phyloP scores from a whole-genome alignment of 345 rosid genomes.

The Litchi chinensis region DNA sequence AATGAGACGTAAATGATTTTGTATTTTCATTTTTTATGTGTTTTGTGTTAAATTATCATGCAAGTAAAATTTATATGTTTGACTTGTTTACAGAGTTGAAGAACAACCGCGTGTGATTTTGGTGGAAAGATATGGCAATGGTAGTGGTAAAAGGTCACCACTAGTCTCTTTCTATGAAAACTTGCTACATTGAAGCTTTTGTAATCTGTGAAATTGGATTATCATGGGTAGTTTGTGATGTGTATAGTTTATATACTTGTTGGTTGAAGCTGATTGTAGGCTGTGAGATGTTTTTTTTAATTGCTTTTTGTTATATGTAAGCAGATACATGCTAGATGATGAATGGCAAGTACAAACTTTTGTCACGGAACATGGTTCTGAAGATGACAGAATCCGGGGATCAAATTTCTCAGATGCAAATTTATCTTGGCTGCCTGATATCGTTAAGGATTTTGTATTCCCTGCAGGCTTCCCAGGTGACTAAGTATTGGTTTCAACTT shows the following conservation, averaged over 20 bases:
- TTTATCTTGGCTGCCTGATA: slow-evolving; percentile 64
- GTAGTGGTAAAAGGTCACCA: slow-evolving; percentile 69
- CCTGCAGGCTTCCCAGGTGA: slow-evolving; percentile 93
- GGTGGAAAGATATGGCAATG: slow-evolving; percentile 84
- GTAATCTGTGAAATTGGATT: not conserved
- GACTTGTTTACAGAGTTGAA: slow-evolving; percentile 32
- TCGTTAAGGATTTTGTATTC: slow-evolving; percentile 64
- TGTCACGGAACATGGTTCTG: slow-evolving; percentile 37
- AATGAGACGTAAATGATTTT: slow-evolving; percentile 36
- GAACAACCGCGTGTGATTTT: slow-evolving; percentile 37
- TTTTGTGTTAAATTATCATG: not conserved
- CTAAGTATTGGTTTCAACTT: slow-evolving; percentile 2
- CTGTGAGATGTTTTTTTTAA: slow-evolving; percentile 21
- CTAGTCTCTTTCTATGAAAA: not conserved
- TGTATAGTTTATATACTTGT: not conserved
- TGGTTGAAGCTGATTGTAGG: not conserved
- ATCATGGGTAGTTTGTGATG: not conserved
- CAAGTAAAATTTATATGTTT: not conserved
- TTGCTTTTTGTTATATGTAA: slow-evolving; percentile 10
- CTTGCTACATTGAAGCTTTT: not conserved
- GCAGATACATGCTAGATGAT: slow-evolving; percentile 66
- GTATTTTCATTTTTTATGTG: not conserved
- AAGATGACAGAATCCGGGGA: slow-evolving; percentile 21
- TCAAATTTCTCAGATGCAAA: slow-evolving; percentile 34
- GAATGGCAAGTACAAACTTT: slow-evolving; percentile 49